These are phyloP conservation scores for Termitomyces sp. DNA, from an alignment of 768 basidiomycete species.

Conservation along the genomic window DNA sequence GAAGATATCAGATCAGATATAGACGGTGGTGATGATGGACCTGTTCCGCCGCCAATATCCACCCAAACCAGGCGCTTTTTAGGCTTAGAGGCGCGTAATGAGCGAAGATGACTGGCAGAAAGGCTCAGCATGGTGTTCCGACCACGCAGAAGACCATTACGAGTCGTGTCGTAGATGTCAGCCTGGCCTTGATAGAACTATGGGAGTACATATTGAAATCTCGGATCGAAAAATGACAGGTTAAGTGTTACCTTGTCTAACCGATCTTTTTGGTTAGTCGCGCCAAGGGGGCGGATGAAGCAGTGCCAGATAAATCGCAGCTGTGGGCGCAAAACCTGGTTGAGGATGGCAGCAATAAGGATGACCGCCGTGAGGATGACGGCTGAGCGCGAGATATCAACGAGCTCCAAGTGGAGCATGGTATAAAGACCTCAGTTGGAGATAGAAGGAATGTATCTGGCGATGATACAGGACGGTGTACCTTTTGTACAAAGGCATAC, in stretches of 20 bases:
- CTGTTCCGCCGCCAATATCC: constrained; percentile 77
- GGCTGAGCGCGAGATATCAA: constrained; percentile 9
- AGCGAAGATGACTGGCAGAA: constrained; percentile 59
- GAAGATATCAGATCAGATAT: neutral
- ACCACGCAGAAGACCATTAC: constrained; percentile 60
- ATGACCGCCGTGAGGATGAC: constrained; percentile 7
- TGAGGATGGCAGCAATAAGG: constrained; percentile 12
- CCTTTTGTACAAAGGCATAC: constrained; percentile 14
- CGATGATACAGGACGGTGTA: neutral
- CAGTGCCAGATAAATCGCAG: constrained; percentile 51
- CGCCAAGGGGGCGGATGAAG: constrained; percentile 42
- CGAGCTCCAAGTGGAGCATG: constrained; percentile 9
- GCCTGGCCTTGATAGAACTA: constrained; percentile 72
- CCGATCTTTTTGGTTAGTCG: constrained; percentile 39
- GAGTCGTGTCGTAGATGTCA: constrained; percentile 69
- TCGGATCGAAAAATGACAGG: neutral
- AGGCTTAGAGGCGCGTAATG: constrained; percentile 39
- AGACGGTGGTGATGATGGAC: constrained; percentile 16
- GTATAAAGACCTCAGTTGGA: neutral
- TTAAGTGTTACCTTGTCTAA: constrained; percentile 38
- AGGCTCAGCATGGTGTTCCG: constrained; percentile 71
- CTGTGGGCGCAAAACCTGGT: constrained; percentile 33
- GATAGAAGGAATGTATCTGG: neutral
- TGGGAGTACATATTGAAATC: neutral
- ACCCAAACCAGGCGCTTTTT: constrained; percentile 66